Conservation (phyloP, 345 rosid genomes). For the Arabis alpina region DNA sequence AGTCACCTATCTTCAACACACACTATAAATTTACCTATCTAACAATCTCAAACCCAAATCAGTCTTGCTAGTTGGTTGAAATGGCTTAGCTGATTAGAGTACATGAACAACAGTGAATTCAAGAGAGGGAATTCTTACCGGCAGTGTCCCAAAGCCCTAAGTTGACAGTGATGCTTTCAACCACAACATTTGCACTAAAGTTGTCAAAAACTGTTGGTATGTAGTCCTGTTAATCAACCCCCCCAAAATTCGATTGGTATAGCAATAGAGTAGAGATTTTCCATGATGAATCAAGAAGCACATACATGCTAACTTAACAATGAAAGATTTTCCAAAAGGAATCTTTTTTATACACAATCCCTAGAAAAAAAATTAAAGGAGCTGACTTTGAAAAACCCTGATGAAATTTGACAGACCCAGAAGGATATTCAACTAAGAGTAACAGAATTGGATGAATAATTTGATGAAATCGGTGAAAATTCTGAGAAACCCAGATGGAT, state of each 20-base stretch:
- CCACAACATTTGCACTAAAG: slow-evolving; percentile 96
- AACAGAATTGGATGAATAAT: not conserved
- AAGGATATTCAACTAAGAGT: not conserved
- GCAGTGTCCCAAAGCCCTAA: slow-evolving; percentile 99
- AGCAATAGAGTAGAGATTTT: too few species aligned
- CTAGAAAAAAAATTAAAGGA: slow-evolving; percentile 13
- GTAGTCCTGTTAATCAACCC: slow-evolving; percentile 71
- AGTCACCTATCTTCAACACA: not conserved
- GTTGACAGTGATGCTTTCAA: slow-evolving; percentile 91
- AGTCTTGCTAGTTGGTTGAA: not conserved
- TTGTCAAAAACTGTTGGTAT: slow-evolving; percentile 96
- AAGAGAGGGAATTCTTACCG: slow-evolving; percentile 53
- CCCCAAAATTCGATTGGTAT: not conserved
- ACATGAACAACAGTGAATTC: not conserved
- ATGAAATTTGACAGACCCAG: slow-evolving; percentile 24
- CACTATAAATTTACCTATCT: not conserved
- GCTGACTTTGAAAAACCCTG: slow-evolving; percentile 34
- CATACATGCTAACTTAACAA: too few species aligned
- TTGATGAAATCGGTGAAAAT: not conserved
- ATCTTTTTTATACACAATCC: slow-evolving; percentile 22
- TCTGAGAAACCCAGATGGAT: slow-evolving; percentile 37
- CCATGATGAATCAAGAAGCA: too few species aligned
- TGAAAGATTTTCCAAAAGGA: not conserved
- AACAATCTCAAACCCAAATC: not conserved
- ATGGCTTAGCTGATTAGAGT: not conserved